A percentile compares a stretch with the other conserved stretches of the same genome.
These are phyloP conservation scores for Ambrosia hybrid DNA, from an alignment of 140 eudicot species.

Conservation along the genomic window DNA sequence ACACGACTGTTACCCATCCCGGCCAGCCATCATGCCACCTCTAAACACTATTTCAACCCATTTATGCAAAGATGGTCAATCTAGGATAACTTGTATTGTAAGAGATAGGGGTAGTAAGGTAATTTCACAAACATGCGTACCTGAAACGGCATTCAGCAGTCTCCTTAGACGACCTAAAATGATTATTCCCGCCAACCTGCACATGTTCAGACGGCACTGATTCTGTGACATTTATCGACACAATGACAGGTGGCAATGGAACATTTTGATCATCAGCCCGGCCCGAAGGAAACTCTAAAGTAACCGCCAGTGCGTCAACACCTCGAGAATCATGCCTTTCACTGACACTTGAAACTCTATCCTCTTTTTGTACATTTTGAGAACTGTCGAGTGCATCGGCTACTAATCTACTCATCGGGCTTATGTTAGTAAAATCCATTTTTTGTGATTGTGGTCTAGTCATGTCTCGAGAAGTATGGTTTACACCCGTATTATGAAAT, in stretches of 20 bases:
- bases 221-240: constrained; percentile 54
- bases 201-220: constrained; percentile 28
- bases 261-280: constrained; percentile 30
- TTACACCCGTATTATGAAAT: constrained; percentile 23
- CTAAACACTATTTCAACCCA: background rate
- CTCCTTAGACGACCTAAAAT: constrained; percentile 48
- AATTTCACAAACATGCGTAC: constrained; percentile 32
- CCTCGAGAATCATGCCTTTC: constrained; percentile 41
- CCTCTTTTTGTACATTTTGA: constrained; percentile 35
- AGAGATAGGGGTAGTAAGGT: background rate
- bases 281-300: constrained; percentile 55
- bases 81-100: background rate
- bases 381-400: constrained; percentile 60
- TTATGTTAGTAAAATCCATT: constrained; percentile 52
- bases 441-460: constrained; percentile 33
- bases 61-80: background rate
- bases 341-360: constrained; percentile 20
- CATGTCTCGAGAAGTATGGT: constrained; percentile 30
- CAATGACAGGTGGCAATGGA: constrained; percentile 53
- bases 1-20: background rate
- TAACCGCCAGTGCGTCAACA: constrained; percentile 52
- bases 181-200: constrained; percentile 34
- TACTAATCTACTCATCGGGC: constrained; percentile 57
- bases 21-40: background rate
- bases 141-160: constrained; percentile 72